A percentile compares a stretch with the other conserved stretches of the same genome.
Evolutionary conservation across 2,329 filamentous ascomycete genomes (phyloP).

Genomic region (Exophiala dermatitidis): DNA sequence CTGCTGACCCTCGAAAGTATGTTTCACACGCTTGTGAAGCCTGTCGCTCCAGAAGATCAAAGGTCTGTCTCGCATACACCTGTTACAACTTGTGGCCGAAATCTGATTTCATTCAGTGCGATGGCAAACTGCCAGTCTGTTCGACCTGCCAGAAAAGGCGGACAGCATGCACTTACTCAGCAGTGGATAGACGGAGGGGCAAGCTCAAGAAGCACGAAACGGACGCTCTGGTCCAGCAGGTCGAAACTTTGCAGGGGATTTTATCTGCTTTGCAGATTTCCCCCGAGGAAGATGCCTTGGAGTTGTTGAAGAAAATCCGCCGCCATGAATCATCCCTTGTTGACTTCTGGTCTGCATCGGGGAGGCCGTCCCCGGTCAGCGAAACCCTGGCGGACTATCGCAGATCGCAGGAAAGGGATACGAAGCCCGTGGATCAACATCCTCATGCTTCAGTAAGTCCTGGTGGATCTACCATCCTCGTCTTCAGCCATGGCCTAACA

Average conservation of each 20-base stretch:
- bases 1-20: slow-evolving; percentile 8
- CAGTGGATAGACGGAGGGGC: slow-evolving; percentile 10
- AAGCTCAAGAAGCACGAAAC: slow-evolving; percentile 9
- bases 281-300: slow-evolving; percentile 8
- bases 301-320: slow-evolving; percentile 10
- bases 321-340: background rate
- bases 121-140: slow-evolving; percentile 8
- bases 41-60: slow-evolving; percentile 10
- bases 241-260: slow-evolving; percentile 3
- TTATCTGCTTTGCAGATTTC: slow-evolving; percentile 2
- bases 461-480: background rate
- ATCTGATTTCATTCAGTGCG: slow-evolving; percentile 1
- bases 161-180: slow-evolving; percentile 5
- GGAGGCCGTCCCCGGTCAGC: background rate
- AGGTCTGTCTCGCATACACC: slow-evolving; percentile 2
- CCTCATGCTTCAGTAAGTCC: background rate
- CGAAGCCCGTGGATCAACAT: background rate
- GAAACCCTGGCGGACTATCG: slow-evolving; percentile 3
- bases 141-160: slow-evolving; percentile 5
- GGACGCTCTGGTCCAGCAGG: slow-evolving; percentile 7
- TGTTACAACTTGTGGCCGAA: background rate
- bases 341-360: background rate
- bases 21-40: slow-evolving; percentile 9
- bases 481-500: background rate
- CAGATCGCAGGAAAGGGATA: slow-evolving; percentile 3